Conservation (phyloP, 2,329 filamentous ascomycete genomes). For the Ophiosphaerella herpotricha region DNA sequence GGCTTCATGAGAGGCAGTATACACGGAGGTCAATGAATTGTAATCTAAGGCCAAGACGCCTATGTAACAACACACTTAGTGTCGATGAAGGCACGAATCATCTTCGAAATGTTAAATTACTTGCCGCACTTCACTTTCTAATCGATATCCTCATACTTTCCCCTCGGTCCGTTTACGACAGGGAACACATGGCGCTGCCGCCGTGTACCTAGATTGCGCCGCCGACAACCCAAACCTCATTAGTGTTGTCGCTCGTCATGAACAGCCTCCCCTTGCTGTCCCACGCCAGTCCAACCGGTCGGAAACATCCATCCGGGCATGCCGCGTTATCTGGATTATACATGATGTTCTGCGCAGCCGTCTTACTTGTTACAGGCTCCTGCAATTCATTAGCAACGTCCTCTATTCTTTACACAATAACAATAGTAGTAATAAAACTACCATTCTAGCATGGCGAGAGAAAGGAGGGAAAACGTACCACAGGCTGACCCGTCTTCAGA, state of each 20-base stretch:
- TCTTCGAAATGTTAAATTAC: too few relatives aligned
- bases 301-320: conserved; percentile 22
- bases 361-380: conserved; percentile 18
- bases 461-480: not conserved
- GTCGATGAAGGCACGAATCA: too few relatives aligned
- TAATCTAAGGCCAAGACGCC: too few relatives aligned
- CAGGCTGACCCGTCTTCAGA: conserved; percentile 28
- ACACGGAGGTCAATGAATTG: too few relatives aligned
- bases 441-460: too few relatives aligned
- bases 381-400: not conserved
- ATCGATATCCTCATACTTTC: too few relatives aligned
- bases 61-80: too few relatives aligned
- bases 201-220: conserved; percentile 3
- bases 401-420: not conserved
- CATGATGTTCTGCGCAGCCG: conserved; percentile 25
- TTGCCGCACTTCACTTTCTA: too few relatives aligned
- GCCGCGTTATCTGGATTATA: conserved; percentile 17
- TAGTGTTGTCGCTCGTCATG: conserved; percentile 25
- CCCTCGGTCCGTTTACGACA: too few relatives aligned
- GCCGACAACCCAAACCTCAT: conserved; percentile 25
- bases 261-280: conserved; percentile 21
- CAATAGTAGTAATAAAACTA: not conserved
- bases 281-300: conserved; percentile 24
- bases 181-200: too few relatives aligned
- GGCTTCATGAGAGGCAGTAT: too few relatives aligned